These are phyloP conservation scores for Aphanomyces invadans DNA, from an alignment of 352 stramenopile genomes.

Conservation along the genomic window DNA sequence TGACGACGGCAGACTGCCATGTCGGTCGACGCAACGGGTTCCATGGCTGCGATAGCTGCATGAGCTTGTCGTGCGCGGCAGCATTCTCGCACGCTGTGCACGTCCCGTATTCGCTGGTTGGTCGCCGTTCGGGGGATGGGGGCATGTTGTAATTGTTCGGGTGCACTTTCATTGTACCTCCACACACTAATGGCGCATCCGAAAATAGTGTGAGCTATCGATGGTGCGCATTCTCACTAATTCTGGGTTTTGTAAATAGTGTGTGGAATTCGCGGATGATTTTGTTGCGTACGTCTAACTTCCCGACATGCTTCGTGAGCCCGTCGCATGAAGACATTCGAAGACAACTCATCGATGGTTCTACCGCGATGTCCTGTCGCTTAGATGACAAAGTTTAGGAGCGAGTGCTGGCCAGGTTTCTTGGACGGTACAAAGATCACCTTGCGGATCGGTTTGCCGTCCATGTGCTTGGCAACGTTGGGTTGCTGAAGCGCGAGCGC, in stretches of 20 bases:
- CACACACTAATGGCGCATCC: background rate
- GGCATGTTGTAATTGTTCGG: background rate
- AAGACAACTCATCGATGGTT: too few relatives aligned
- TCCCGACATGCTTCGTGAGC: too few relatives aligned
- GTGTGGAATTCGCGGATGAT: too few relatives aligned
- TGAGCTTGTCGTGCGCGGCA: conserved; percentile 46
- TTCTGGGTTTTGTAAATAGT: too few relatives aligned
- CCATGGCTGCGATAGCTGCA: conserved; percentile 47
- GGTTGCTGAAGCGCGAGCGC: conserved; percentile 43
- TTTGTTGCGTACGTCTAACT: too few relatives aligned
- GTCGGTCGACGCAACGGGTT: conserved; percentile 43
- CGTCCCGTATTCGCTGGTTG: conserved; percentile 30
- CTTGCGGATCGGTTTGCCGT: conserved; percentile 56
- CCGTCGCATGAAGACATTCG: too few relatives aligned
- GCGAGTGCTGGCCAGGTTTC: conserved; percentile 61
- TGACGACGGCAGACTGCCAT: conserved; percentile 41
- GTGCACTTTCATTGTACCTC: background rate
- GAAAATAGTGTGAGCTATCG: background rate
- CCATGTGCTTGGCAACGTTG: conserved; percentile 57
- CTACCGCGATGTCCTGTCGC: too few relatives aligned
- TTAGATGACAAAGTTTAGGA: conserved; percentile 71
- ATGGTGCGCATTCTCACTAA: too few relatives aligned
- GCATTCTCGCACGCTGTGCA: conserved; percentile 32
- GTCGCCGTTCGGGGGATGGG: background rate
- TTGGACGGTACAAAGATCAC: conserved; percentile 74